These are phyloP conservation scores for Lasiosphaeria miniovina DNA, from an alignment of 495 filamentous ascomycete species.

Conservation along the genomic window DNA sequence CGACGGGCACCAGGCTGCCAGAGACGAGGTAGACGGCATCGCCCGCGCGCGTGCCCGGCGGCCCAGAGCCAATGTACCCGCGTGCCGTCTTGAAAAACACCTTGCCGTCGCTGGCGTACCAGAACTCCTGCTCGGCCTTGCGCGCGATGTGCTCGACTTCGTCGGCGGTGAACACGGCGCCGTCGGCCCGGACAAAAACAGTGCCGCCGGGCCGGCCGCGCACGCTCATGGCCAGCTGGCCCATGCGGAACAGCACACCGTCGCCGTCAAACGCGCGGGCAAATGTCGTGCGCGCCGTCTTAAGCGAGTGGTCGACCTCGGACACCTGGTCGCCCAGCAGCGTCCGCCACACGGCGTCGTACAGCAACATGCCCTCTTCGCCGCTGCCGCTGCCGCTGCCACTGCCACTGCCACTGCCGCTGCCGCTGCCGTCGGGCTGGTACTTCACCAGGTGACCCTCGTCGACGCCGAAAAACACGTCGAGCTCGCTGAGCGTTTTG, in stretches of 20 bases:
- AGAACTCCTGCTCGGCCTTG: background rate
- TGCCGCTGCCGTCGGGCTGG: background rate
- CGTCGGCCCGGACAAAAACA: background rate
- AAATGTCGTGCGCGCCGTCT: background rate
- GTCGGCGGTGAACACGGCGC: background rate
- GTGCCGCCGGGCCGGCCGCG: background rate
- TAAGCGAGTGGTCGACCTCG: background rate
- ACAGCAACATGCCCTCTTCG: background rate
- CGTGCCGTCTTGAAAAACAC: background rate
- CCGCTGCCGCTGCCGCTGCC: background rate
- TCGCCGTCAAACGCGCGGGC: background rate
- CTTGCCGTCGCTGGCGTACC: background rate
- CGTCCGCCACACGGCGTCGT: background rate
- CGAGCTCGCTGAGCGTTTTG: background rate
- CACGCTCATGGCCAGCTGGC: background rate
- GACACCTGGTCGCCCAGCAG: background rate
- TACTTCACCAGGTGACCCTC: too few species aligned
- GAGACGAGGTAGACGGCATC: slow-evolving; percentile 4
- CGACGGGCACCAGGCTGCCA: background rate
- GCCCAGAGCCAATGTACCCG: background rate
- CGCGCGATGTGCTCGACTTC: background rate
- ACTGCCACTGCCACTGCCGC: background rate
- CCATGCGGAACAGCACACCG: background rate
- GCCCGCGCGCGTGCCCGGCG: background rate
- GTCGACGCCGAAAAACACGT: background rate